Conservation (phyloP, 768 basidiomycete genomes). For the Suillus bovinus region DNA sequence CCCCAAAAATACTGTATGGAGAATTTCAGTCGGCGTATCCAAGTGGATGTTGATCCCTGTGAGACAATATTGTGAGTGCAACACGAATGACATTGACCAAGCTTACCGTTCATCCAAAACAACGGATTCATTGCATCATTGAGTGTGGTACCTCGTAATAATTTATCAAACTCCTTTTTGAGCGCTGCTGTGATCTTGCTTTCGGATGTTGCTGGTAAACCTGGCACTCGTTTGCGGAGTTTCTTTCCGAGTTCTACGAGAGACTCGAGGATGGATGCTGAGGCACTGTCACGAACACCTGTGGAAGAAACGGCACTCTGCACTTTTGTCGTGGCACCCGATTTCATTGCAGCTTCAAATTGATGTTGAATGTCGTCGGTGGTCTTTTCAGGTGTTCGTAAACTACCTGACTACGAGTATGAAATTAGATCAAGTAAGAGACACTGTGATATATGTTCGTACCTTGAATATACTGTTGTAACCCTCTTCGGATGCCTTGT, state of each 20-base stretch:
- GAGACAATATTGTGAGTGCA: too few species aligned
- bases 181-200: not conserved
- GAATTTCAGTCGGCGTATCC: constrained; percentile 34
- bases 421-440: too few species aligned
- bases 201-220: constrained; percentile 1
- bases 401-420: too few species aligned
- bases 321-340: constrained; percentile 7
- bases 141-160: not conserved
- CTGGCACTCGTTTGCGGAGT: constrained; percentile 1
- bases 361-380: too few species aligned
- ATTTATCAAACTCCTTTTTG: constrained; percentile 7
- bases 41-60: constrained; percentile 21
- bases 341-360: too few species aligned
- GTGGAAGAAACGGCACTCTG: not conserved
- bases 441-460: too few species aligned
- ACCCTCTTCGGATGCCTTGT: constrained; percentile 20
- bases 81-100: too few species aligned
- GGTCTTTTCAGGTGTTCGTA: too few species aligned
- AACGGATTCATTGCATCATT: constrained; percentile 10
- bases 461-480: too few species aligned
- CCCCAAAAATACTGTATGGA: constrained; percentile 39
- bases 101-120: constrained; percentile 1
- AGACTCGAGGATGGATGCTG: not conserved
- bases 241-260: constrained; percentile 12
- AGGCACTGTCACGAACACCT: not conserved